A percentile compares a stretch with the other conserved stretches of the same genome.
These are phyloP conservation scores for Nothopassalora personata DNA, from an alignment of 2,329 filamentous ascomycete genomes.

Conservation along the genomic window DNA sequence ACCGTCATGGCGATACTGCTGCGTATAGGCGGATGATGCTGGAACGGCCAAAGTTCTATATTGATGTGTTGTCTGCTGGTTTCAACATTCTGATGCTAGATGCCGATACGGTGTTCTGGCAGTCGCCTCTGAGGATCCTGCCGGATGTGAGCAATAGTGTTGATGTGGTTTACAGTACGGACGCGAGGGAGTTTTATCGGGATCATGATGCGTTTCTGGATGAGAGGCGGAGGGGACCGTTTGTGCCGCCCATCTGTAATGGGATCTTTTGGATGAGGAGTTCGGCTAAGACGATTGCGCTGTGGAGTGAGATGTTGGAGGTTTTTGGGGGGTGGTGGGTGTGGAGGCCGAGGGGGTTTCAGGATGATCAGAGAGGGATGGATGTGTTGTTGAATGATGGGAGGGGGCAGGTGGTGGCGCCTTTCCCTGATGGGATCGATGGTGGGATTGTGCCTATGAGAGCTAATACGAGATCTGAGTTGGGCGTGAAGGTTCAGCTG, in stretches of 20 bases:
- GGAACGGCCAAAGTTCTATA: constrained; percentile 17
- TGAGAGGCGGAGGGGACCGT: constrained; percentile 9
- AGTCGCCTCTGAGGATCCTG: constrained; percentile 12
- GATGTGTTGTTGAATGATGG: constrained; percentile 16
- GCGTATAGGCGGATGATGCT: constrained; percentile 18
- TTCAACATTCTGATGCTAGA: constrained; percentile 21
- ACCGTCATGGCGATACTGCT: constrained; percentile 13
- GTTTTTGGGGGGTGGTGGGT: constrained; percentile 4
- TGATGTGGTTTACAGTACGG: constrained; percentile 17
- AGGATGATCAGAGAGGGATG: constrained; percentile 15
- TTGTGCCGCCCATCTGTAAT: constrained; percentile 17
- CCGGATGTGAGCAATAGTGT: constrained; percentile 1
- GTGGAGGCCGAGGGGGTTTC: constrained; percentile 2
- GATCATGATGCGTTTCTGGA: constrained; percentile 14
- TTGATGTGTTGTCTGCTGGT: constrained; percentile 15
- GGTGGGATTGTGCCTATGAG: constrained; percentile 3
- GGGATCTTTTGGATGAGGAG: constrained; percentile 20
- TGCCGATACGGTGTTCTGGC: constrained; percentile 17
- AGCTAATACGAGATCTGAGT: background rate
- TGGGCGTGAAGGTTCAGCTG: constrained; percentile 5
- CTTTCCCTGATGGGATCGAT: constrained; percentile 9
- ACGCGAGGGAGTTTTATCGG: constrained; percentile 18
- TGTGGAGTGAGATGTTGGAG: constrained; percentile 12
- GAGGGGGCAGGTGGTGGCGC: constrained; percentile 5
- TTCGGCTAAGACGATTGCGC: constrained; percentile 3